Evolutionary conservation across 768 basidiomycete genomes (phyloP).

Genomic region (Tricholoma sp.): DNA sequence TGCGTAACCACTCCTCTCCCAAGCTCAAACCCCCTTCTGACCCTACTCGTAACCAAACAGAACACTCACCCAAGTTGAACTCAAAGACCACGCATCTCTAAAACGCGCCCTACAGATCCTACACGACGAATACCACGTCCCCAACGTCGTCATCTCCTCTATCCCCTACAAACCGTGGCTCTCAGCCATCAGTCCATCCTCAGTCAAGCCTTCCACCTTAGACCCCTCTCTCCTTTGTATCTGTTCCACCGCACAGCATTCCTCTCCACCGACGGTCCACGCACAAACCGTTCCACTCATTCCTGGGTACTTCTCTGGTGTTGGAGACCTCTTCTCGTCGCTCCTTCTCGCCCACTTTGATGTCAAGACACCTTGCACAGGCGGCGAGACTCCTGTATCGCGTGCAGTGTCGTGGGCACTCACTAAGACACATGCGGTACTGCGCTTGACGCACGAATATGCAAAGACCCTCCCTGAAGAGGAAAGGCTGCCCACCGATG

Average conservation of each 20-base stretch:
- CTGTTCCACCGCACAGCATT: conserved; percentile 49
- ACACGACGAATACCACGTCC: conserved; percentile 71
- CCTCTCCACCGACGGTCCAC: conserved; percentile 40
- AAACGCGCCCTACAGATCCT: conserved; percentile 64
- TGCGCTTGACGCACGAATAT: conserved; percentile 54
- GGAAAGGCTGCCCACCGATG: conserved; percentile 62
- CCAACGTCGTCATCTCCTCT: conserved; percentile 89
- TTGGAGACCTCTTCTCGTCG: conserved; percentile 95
- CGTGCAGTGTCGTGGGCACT: conserved; percentile 64
- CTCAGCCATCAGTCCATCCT: conserved; percentile 41
- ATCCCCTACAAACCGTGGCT: conserved; percentile 70
- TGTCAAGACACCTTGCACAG: conserved; percentile 12
- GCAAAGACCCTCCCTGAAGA: conserved; percentile 53
- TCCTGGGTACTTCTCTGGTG: conserved; percentile 92
- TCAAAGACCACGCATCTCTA: conserved; percentile 65
- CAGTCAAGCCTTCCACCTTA: conserved; percentile 34
- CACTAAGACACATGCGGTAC: conserved; percentile 69
- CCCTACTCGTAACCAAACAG: conserved; percentile 37
- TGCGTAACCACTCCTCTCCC: conserved; percentile 32
- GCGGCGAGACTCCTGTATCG: conserved; percentile 37
- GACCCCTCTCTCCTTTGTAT: conserved; percentile 71
- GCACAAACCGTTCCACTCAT: conserved; percentile 72
- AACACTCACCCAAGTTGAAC: conserved; percentile 64
- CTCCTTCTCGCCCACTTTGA: conserved; percentile 80
- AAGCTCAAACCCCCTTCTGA: conserved; percentile 15